Conservation (phyloP, 371 early-diverging fungal species). For the Entomophthora muscae region DNA sequence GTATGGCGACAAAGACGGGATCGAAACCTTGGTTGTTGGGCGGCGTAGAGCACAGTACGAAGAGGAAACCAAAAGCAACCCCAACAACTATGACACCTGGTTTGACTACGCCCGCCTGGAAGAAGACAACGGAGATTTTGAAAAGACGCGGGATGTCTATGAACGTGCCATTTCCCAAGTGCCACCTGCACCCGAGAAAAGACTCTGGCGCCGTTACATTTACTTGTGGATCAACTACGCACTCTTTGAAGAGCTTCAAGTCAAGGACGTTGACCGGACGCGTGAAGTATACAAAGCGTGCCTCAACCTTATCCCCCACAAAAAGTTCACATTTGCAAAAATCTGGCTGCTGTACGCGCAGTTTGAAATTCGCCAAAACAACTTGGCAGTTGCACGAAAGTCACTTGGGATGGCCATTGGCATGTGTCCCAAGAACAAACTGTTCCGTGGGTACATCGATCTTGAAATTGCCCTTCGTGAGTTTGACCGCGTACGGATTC, state of each 20-base stretch:
- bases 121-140: slow-evolving; percentile 54
- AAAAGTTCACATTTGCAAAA: slow-evolving; percentile 87
- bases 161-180: slow-evolving; percentile 86
- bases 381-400: slow-evolving; percentile 62
- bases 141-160: slow-evolving; percentile 76
- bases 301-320: slow-evolving; percentile 79
- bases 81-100: slow-evolving; percentile 89
- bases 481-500: slow-evolving; percentile 78
- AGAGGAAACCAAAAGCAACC: slow-evolving; percentile 52
- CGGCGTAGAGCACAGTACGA: slow-evolving; percentile 84
- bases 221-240: slow-evolving; percentile 97
- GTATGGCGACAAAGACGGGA: slow-evolving; percentile 68
- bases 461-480: slow-evolving; percentile 77
- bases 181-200: slow-evolving; percentile 75
- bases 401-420: slow-evolving; percentile 75
- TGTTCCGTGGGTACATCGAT: slow-evolving; percentile 93
- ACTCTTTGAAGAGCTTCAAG: slow-evolving; percentile 63
- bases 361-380: slow-evolving; percentile 68
- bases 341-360: slow-evolving; percentile 86
- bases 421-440: slow-evolving; percentile 44
- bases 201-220: slow-evolving; percentile 89
- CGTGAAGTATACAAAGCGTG: slow-evolving; percentile 72
- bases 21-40: slow-evolving; percentile 72
- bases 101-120: slow-evolving; percentile 84
- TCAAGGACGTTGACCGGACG: slow-evolving; percentile 57